Evolutionary conservation across 2,329 filamentous ascomycete genomes (phyloP), one percentile per base, ranked within the genome.

Genomic region (Cladosporium sp.): DNA sequence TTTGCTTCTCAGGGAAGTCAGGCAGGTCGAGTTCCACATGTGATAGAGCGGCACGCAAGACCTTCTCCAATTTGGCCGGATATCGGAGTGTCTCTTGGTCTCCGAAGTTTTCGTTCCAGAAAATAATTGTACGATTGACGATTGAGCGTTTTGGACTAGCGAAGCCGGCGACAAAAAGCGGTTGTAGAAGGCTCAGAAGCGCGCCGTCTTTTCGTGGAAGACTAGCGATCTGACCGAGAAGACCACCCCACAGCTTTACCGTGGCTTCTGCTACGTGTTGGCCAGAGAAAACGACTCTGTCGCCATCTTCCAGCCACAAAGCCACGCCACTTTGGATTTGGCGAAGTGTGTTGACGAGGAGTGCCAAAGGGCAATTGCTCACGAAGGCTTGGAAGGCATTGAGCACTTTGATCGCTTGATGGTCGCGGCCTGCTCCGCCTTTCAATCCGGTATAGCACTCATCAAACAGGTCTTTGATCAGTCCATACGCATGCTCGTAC

Each of bases 51-150:
- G 78, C 79, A 22, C 79, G 73, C 33, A 95, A 72, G 1, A 83
- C 78, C 2, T 74, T 68, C 60, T 83, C 82, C 4, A 95, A 73
- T 31, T 73, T 73, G 9, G 78, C 68, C 0, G 89, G 86, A 67
- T 88, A 92, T 19, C 80, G 70, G 1, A 89, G 63, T 4, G 72
- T 70, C 3, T 80, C 73, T 37, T 80, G 76, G 13, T 78, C 71
- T 16, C 83, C 83, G 62, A 89, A 89, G 0, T 84, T 78, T 0
- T 70, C 66, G 59, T 90, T 91, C 89, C 89, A 96, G 56, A 79
- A 75, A 13, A 69, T 63, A 22, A 84, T 74, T 2, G 81, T 77
- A 3, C 64, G 64, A 43, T 79, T 79, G 9, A 76, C 74, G 9
- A 79, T 73, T 3, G 66, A 68, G 43, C 70, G 73, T 57, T 79